Evolutionary conservation across 1,284 basidiomycete species (phyloP).

Genomic region (Apiotrichum brassicae): DNA sequence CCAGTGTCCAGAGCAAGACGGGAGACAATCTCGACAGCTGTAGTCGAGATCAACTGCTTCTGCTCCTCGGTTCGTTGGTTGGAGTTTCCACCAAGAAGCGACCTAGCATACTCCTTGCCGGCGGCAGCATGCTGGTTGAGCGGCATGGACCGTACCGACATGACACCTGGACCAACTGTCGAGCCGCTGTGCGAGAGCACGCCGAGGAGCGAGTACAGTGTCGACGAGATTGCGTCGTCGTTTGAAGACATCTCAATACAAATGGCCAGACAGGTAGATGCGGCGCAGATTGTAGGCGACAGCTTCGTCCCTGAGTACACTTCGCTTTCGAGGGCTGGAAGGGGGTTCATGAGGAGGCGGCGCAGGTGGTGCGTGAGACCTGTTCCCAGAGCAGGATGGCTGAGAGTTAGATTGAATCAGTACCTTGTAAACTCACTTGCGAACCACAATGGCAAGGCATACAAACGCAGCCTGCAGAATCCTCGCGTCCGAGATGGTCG

Average conservation of each 20-base stretch:
- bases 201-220: slow-evolving; percentile 92
- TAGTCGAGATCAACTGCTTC: slow-evolving; percentile 74
- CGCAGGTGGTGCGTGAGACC: slow-evolving; percentile 74
- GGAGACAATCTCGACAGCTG: slow-evolving; percentile 82
- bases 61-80: slow-evolving; percentile 64
- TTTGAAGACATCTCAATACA: slow-evolving; percentile 85
- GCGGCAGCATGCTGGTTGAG: slow-evolving; percentile 1
- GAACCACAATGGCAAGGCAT: slow-evolving; percentile 53
- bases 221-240: slow-evolving; percentile 86
- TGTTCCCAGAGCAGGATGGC: slow-evolving; percentile 72
- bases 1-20: slow-evolving; percentile 74
- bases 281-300: slow-evolving; percentile 66
- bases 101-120: slow-evolving; percentile 4
- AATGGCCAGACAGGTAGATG: slow-evolving; percentile 80
- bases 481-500: slow-evolving; percentile 66
- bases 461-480: slow-evolving; percentile 40
- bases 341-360: slow-evolving; percentile 78
- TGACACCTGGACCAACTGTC: slow-evolving; percentile 18
- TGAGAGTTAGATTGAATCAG: no score
- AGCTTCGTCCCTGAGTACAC: slow-evolving; percentile 51
- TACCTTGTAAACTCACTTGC: slow-evolving; percentile 64
- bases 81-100: not conserved
- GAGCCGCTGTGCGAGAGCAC: slow-evolving; percentile 68
- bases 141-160: slow-evolving; percentile 24
- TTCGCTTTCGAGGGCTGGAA: slow-evolving; percentile 80